Evolutionary conservation across 257 asterid genomes (phyloP), one percentile per base, ranked within the genome.

Genomic region (Gentiana straminea): DNA sequence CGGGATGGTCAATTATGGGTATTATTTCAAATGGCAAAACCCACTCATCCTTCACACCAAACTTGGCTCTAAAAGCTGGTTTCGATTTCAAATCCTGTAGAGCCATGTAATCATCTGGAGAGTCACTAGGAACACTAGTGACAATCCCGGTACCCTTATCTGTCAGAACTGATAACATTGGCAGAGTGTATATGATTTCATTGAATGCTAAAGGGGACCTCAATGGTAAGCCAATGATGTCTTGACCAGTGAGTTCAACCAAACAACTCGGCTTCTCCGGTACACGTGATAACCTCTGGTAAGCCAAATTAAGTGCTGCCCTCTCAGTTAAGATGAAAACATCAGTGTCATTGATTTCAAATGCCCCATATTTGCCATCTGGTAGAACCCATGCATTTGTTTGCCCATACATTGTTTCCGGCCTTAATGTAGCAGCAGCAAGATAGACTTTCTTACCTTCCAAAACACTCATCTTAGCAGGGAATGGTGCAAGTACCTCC

Each of bases 101-200:
- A 34, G 92, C 95, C 84, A 81, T 84, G 67, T 83, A 91, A 64
- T 91, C 98, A 62, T 87, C 95, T 0, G 97, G 97, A 33, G 95
- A 84, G 64, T 85, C 98, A 71, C 98, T 91, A 1, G 98, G 98
- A 44, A 91, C 98, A 51, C 98, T 91, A 32, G 95, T 91, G 34
- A 91, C 95, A 48, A 91, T 78, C 38, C 98, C 98, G 59, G 95
- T 84, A 67, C 98, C 98, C 79, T 87, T 91, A 51, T 91, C 97
- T 7, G 95, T 81, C 58, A 87, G 84, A 72, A 87, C 97, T 1
- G 98, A 84, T 39, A 77, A 53, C 96, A 91, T 87, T 15, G 98
- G 98, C 38, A 91, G 76, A 50, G 95, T 80, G 66, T 87, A 87
- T 44, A 91, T 81, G n/a, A 80, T 57, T 35, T 85, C 87, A 68